Evolutionary conservation across 116 monocot species (phyloP), one percentile per base, ranked within the genome.

Genomic region (Thalassia testudinum): DNA sequence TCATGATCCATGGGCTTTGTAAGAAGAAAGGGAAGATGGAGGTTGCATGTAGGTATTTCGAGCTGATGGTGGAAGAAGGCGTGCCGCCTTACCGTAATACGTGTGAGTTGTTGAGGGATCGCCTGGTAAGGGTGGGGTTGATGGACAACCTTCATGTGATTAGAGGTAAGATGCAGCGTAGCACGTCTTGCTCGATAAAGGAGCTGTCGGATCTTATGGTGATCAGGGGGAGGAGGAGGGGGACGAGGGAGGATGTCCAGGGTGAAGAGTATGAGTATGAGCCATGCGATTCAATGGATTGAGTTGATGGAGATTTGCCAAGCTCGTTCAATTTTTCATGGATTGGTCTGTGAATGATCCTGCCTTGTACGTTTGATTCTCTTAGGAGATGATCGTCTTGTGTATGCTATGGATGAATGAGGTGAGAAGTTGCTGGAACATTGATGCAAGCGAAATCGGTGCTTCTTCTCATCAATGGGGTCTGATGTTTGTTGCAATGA

Each of bases 1-100:
- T 87, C 47, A 79, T 95, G 85, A 74, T 95, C 45, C 95, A 95
- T 53, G 95, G 88, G 45, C 45, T 95, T 14, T 84, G 78, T 54
- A 78, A 67, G 66, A 95, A 76, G 66, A 87, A 72, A 62, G 75
- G 81, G n/a, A 67, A 57, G 38, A 66, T 68, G 22, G 79, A 75
- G 52, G 74, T 78, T 16, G 95, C 79, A 5, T 74, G 66, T 28
- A 52, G 37, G 21, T 88, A 74, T 57, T 85, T 95, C 66, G 76
- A 87, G 72, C 66, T 47, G 69, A 95, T 88, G 88, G 70, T 95
- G 21, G 88, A 85, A 43, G 84, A 87, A 24, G 95, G 88, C 7
- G 59, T 95, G 28, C 95, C 88, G 12, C 95, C 95, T 44, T 95
- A 87, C 77, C 57, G 26, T 16, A 74, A 72, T 43, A 87, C 95